Base-by-base conservation (phyloP, 441 rosid genomes). In the Pelargonium cotyledonis region DNA sequence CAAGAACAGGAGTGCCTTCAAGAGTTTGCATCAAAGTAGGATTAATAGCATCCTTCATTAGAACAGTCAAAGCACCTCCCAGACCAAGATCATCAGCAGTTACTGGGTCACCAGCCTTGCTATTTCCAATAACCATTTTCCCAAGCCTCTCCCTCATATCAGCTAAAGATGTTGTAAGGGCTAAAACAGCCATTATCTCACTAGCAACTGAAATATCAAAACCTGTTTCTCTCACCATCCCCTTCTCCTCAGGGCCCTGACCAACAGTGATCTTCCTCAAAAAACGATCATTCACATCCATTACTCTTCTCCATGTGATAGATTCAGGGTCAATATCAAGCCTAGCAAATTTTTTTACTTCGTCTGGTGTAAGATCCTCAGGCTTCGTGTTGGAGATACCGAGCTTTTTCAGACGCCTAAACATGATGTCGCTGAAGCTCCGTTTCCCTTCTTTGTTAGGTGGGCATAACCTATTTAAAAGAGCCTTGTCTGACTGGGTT, bases 171-270 rank as follows among this genome's bases (percentile, higher is more conserved):
- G 96, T 90, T 26, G 99, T 95, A 66, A 92, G 89, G 69, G 99
- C 99, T 80, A 95, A 81, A 74, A 95, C 99, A 66, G 99, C 99
- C 99, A 95, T 95, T 75, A 95, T 95, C 82, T 95, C 99, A 78
- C 97, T 95, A 66, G 99, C 99, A 74, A 95, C 99, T 53, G 99
- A 84, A 63, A 95, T 95, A 72, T 95, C 98, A 73, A 95, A 95
- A 64, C 98, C 90, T 0, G 99, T 92, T 81, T 88, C 99, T 79
- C 99, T 90, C 47, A 88, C 80, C 97, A 92, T 90, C 70, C 98
- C 99, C 73, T 88, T 95, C 51, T 95, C 99, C 69, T 95, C 99
- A 6, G 99, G 91, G 49, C 98, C 99, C 72, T 88, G 97, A 2
- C 99, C 99, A 51, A 95, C 12, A 1, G 91, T 80, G 69, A 91